Evolutionary conservation across 306 rosid species (phyloP), one percentile per base, ranked within the genome.

Genomic region (Citrullus amarus): DNA sequence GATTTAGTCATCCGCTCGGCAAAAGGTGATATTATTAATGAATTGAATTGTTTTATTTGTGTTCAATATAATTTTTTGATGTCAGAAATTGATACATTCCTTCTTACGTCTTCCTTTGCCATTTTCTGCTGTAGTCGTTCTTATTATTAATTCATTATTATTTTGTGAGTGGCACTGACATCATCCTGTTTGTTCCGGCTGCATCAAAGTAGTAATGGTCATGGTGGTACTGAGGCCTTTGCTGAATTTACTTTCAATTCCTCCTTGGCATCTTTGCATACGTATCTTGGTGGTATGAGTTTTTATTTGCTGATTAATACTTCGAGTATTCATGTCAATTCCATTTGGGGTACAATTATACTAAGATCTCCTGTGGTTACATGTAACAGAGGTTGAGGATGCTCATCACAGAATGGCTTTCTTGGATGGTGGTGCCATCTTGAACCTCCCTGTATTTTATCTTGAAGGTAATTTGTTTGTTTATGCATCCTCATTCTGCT

Each of bases 261-360:
- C 54, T 54, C 82, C 70, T 77, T 91, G 85, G 82, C 99, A 56
- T 88, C 96, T 16, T 70, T 92, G 77, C 99, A 95, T 76, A 87
- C 97, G 0, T 95, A 95, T 86, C 97, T 95, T 17, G 99, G 99
- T 13, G 99, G 99, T 95, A 83, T 28, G 89, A 59, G 17, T 81
- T 53, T 43, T 9, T 46, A 44, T 53, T 56, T 57, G 9, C 63
- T 69, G 61, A 68, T 62, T 28, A 53, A 20, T 65, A 50, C 51
- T 67, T 73, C 9, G 32, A 13, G 60, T 16, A 50, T 30, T 73
- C 39, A 14, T 25, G 78, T 30, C 54, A 20, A 76, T 34, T 76
- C 6, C 30, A 28, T 60, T 77, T 77, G 80, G 69, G 46, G 60
- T 61, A 46, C 60, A 44, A 30, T 61, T 28, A 5, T 73, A 73